A percentile compares a stretch with the other conserved stretches of the same genome.
phyloP scores from a whole-genome alignment of 139 green algal genomes.

The Chlamydomonas sp. region DNA sequence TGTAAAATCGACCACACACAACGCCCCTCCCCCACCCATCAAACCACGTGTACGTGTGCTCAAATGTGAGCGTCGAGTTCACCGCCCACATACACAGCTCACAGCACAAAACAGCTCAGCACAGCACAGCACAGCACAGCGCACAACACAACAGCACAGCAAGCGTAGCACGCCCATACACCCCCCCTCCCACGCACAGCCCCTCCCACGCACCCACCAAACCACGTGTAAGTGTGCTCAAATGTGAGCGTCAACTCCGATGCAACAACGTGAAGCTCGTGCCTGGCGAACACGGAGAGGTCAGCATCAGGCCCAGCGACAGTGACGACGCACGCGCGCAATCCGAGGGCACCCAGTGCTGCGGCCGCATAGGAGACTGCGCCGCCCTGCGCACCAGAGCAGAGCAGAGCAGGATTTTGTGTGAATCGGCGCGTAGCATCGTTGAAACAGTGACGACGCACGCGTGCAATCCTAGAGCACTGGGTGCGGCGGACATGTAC shows the following conservation, averaged over 20 bases:
- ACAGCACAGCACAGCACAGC: too few species aligned
- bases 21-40: slow-evolving; percentile 33
- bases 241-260: slow-evolving; percentile 64
- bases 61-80: slow-evolving; percentile 64
- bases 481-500: background rate
- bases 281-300: slow-evolving; percentile 46
- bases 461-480: background rate
- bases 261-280: slow-evolving; percentile 51
- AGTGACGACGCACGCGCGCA: slow-evolving; percentile 65
- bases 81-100: too few species aligned
- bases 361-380: slow-evolving; percentile 68
- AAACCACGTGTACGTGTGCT: slow-evolving; percentile 78
- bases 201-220: slow-evolving; percentile 39
- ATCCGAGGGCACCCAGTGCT: slow-evolving; percentile 37
- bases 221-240: slow-evolving; percentile 78
- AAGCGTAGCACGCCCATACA: too few species aligned
- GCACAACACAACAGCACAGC: too few species aligned
- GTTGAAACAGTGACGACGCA: too few species aligned
- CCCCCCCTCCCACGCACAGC: too few species aligned
- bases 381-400: slow-evolving; percentile 45
- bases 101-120: too few species aligned
- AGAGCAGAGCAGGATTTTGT: too few species aligned
- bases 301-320: slow-evolving; percentile 56
- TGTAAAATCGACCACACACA: too few species aligned
- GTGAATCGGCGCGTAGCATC: slow-evolving; percentile 2